phyloP scores from a whole-genome alignment of 495 filamentous ascomycete genomes.

The Penicillium bialowiezense region DNA sequence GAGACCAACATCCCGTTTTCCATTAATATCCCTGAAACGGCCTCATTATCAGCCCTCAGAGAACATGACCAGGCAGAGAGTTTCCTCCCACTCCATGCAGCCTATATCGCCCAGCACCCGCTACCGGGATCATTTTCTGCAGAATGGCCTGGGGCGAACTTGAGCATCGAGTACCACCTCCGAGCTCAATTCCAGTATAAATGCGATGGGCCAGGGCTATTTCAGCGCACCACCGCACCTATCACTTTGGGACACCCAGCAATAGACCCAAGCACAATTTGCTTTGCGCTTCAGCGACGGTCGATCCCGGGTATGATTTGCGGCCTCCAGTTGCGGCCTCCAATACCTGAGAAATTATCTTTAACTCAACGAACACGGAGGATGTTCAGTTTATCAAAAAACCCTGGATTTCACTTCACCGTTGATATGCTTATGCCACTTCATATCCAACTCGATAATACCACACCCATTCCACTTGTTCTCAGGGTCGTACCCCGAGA shows the following conservation, averaged over 20 bases:
- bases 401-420: neutral
- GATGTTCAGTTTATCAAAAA: neutral
- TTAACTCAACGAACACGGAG: neutral
- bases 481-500: neutral
- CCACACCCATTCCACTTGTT: neutral
- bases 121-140: neutral
- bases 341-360: neutral
- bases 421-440: neutral
- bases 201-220: neutral
- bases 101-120: neutral
- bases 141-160: neutral
- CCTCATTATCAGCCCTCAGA: neutral
- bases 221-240: neutral
- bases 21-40: neutral
- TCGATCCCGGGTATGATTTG: neutral
- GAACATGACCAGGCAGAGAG: neutral
- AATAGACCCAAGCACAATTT: neutral
- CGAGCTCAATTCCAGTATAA: neutral
- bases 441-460: neutral
- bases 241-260: neutral
- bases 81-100: neutral
- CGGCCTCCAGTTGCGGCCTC: neutral
- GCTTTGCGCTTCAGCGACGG: slow-evolving; percentile 1
- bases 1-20: slow-evolving; percentile 3
- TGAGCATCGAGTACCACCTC: slow-evolving; percentile 5